These are phyloP conservation scores for Pythium phragmitis DNA, from an alignment of 352 stramenopile genomes.

Conservation along the genomic window DNA sequence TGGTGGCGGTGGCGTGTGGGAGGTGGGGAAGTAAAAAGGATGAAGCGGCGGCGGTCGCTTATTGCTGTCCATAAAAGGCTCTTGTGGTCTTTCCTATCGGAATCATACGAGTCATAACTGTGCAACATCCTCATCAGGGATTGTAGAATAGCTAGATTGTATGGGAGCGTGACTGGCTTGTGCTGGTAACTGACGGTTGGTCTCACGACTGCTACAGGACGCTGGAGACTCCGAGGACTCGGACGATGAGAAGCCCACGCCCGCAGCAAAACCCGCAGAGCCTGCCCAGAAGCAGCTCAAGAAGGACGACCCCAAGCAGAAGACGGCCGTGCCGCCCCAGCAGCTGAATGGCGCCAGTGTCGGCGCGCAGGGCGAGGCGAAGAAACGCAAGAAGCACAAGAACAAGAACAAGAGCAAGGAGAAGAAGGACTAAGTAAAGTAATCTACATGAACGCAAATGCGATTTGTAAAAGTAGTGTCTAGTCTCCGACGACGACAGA, in stretches of 20 bases:
- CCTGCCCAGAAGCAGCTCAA: slow-evolving; percentile 28
- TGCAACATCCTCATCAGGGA: slow-evolving; percentile 63
- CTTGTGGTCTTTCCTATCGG: slow-evolving; percentile 60
- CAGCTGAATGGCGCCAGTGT: slow-evolving; percentile 14
- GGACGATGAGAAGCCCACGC: slow-evolving; percentile 32
- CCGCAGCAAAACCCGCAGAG: slow-evolving; percentile 28
- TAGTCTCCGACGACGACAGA: too few relatives aligned
- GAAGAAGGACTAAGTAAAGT: slow-evolving; percentile 38
- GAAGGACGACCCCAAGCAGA: slow-evolving; percentile 32
- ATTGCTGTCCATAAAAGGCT: slow-evolving; percentile 35
- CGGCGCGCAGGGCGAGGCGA: slow-evolving; percentile 30
- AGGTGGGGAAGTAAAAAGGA: neutral
- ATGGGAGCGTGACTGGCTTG: neutral
- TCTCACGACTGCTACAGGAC: slow-evolving; percentile 8
- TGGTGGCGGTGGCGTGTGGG: neutral
- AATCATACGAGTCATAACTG: slow-evolving; percentile 94
- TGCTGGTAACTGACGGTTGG: neutral
- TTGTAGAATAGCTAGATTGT: neutral
- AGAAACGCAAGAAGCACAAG: slow-evolving; percentile 67
- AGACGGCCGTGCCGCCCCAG: slow-evolving; percentile 13
- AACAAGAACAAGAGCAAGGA: slow-evolving; percentile 35
- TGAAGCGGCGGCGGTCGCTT: slow-evolving; percentile 18
- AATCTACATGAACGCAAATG: neutral
- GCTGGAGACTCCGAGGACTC: slow-evolving; percentile 39
- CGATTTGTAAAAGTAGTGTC: slow-evolving; percentile 25